Evolutionary conservation across 129 eudicot species (phyloP).

Genomic region (Pittosporum tobira): DNA sequence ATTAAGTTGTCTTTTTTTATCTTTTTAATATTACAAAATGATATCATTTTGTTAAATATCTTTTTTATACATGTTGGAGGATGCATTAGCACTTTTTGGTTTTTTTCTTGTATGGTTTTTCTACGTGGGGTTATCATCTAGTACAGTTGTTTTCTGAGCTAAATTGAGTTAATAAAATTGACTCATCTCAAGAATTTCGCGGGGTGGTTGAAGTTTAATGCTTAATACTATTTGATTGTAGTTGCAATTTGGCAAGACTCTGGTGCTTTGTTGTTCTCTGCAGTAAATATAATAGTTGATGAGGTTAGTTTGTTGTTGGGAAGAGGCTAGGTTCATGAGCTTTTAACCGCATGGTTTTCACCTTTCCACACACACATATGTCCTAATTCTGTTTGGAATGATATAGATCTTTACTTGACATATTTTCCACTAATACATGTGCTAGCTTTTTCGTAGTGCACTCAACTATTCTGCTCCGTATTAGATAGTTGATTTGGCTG

Average conservation of each 20-base stretch:
- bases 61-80: too few relatives aligned
- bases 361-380: not conserved
- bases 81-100: too few relatives aligned
- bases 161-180: not conserved
- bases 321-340: slow-evolving; percentile 1
- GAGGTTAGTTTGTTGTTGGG: slow-evolving; percentile 7
- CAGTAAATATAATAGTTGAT: not conserved
- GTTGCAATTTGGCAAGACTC: not conserved
- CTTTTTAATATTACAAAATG: too few relatives aligned
- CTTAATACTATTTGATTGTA: too few relatives aligned
- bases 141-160: too few relatives aligned
- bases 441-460: not conserved
- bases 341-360: slow-evolving; percentile 3
- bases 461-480: too few relatives aligned
- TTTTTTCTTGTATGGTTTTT: too few relatives aligned
- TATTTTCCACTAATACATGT: not conserved
- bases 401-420: not conserved
- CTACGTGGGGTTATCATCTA: too few relatives aligned
- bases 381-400: not conserved
- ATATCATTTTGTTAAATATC: too few relatives aligned
- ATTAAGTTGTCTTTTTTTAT: too few relatives aligned
- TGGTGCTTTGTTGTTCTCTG: not conserved
- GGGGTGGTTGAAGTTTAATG: too few relatives aligned
- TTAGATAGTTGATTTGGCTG: too few relatives aligned
- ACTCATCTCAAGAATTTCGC: not conserved